Evolutionary conservation across 2,329 filamentous ascomycete genomes (phyloP), one percentile per base, ranked within the genome.

Genomic region (Pseudogymnoascus sp.): DNA sequence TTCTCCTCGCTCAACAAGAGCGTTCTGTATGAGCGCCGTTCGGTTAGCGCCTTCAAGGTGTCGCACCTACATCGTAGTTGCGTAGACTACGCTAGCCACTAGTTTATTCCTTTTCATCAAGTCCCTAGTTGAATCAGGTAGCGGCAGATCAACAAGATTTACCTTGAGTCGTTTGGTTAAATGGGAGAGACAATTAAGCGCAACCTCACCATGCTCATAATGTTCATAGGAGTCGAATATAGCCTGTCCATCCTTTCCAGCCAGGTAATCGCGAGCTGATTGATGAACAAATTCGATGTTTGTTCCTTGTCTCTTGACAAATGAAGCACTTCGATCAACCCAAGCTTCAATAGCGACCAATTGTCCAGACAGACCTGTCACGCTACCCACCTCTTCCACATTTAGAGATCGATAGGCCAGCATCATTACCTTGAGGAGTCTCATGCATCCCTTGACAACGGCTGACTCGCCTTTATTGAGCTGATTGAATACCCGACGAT

Each of bases 261-360:
- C 64, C 33, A 72, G 58, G 58, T 67, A 71, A 39, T 72, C 70
- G 65, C 68, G 65, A 62, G 67, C 66, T 19, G 70, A 72, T 61
- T 72, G 66, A 62, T 72, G 69, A 63, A 71, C 64, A 61, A 72
- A 72, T 30, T 71, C 67, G 41, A 72, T 67, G 8, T 52, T 58
- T 58, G 60, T 62, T 58, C 38, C 66, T 55, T 64, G 66, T 38
- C 65, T 63, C 22, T 61, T 64, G 16, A 72, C 28, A 58, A 72
- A 69, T 58, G 70, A 72, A 61, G 69, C 65, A 65, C 68, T 72
- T 55, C 42, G 45, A 66, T 66, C 58, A 59, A 68, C 59, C 38
- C 66, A 38, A 9, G 45, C 59, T 52, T 62, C 45, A 61, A 67
- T 22, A 30, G 39, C 39, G 41, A 25, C 12, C 5, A 25, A 45